Percentiles rank a stretch among this genome's conserved stretches.
phyloP scores from a whole-genome alignment of 805 yeast genomes.

The Scheffersomyces ergatensis region DNA sequence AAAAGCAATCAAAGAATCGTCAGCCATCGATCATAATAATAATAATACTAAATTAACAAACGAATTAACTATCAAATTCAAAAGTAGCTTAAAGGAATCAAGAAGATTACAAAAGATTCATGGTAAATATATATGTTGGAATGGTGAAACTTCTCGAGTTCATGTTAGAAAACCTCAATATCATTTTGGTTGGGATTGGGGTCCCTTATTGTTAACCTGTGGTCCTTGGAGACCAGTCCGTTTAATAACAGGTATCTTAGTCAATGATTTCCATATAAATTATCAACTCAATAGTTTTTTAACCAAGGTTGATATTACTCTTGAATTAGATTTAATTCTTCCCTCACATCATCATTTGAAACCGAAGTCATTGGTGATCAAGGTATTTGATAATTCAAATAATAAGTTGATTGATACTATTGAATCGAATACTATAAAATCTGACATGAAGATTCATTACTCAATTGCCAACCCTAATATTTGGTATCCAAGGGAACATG shows the following conservation, averaged over 20 bases:
- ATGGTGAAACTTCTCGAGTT: conserved; percentile 43
- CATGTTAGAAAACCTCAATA: conserved; percentile 51
- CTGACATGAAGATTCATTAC: conserved; percentile 1
- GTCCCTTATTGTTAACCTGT: conserved; percentile 41
- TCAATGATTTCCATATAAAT: conserved; percentile 1
- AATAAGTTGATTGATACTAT: background rate
- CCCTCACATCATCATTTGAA: too few species aligned
- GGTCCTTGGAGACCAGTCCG: conserved; percentile 41
- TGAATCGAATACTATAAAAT: background rate
- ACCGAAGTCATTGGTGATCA: background rate
- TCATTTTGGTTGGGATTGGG: conserved; percentile 61
- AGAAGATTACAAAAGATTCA: conserved; percentile 26
- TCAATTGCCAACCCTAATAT: conserved; percentile 22
- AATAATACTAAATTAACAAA: conserved; percentile 22
- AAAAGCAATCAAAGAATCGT: conserved; percentile 8
- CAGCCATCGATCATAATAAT: too few species aligned
- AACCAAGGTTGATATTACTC: background rate
- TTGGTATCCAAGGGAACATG: conserved; percentile 42
- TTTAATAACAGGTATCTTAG: conserved; percentile 12
- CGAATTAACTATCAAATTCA: conserved; percentile 32
- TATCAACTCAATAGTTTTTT: background rate
- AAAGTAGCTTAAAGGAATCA: conserved; percentile 31
- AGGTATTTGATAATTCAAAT: background rate
- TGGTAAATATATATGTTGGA: conserved; percentile 28
- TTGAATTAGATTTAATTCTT: background rate